Evolutionary conservation across 805 yeast genomes (phyloP).

Genomic region (Saturnispora gosingensis): DNA sequence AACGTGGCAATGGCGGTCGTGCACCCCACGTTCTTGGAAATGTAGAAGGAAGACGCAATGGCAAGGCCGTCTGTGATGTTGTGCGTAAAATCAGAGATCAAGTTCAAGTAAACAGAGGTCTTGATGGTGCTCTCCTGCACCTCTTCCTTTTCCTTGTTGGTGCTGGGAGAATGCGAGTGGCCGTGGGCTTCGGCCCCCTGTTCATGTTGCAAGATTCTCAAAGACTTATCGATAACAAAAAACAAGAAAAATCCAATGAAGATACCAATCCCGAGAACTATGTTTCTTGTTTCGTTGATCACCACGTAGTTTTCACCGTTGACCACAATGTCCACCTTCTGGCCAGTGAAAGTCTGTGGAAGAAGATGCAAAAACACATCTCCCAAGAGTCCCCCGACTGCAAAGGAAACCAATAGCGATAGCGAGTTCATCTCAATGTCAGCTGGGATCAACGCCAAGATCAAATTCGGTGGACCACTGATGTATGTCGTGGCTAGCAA

Average conservation of each 20-base stretch:
- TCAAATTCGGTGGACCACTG: slow-evolving; percentile 54
- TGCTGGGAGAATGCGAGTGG: slow-evolving; percentile 36
- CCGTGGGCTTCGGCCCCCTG: slow-evolving; percentile 25
- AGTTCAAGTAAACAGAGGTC: slow-evolving; percentile 52
- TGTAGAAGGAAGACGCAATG: slow-evolving; percentile 60
- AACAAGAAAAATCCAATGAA: slow-evolving; percentile 54
- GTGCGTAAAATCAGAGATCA: slow-evolving; percentile 64
- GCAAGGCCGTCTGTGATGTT: slow-evolving; percentile 75
- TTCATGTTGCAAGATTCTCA: slow-evolving; percentile 40
- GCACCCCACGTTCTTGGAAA: slow-evolving; percentile 50
- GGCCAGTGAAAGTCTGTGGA: slow-evolving; percentile 59
- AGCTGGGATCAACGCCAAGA: slow-evolving; percentile 49
- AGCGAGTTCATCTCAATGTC: slow-evolving; percentile 42
- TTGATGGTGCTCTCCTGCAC: slow-evolving; percentile 23
- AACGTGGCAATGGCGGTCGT: slow-evolving; percentile 63
- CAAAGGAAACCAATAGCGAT: slow-evolving; percentile 55
- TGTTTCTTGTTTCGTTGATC: slow-evolving; percentile 42
- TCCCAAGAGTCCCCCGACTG: slow-evolving; percentile 68
- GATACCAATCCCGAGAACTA: slow-evolving; percentile 43
- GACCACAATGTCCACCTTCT: slow-evolving; percentile 31
- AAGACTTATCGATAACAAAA: slow-evolving; percentile 50
- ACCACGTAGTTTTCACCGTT: slow-evolving; percentile 24
- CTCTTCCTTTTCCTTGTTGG: slow-evolving; percentile 18
- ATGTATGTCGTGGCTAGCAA: slow-evolving; percentile 54
- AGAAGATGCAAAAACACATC: slow-evolving; percentile 64